Conservation (phyloP, 2,329 filamentous ascomycete genomes). For the Aspergillus calidoustus region DNA sequence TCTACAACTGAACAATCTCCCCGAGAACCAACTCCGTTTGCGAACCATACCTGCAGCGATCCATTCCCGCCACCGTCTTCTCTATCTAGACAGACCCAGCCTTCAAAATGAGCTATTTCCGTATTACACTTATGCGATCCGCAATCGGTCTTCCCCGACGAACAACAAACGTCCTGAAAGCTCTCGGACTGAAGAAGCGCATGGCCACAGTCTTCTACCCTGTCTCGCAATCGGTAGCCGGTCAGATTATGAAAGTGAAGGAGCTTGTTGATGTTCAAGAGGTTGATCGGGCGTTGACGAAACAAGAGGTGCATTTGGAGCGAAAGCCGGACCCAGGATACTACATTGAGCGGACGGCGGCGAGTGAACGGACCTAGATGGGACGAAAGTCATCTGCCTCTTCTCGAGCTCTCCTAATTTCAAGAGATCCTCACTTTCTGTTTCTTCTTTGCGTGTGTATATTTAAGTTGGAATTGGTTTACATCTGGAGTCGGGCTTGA, state of each 20-base stretch:
- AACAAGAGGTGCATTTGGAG: constrained; percentile 70
- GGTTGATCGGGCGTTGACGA: constrained; percentile 68
- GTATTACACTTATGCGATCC: constrained; percentile 86
- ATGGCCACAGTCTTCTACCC: constrained; percentile 89
- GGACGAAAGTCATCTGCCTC: constrained; percentile 12
- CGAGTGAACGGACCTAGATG: constrained; percentile 28
- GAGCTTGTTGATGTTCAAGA: constrained; percentile 84
- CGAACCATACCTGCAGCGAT: constrained; percentile 1
- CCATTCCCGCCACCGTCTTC: background rate
- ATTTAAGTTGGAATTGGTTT: constrained; percentile 3
- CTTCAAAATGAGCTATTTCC: constrained; percentile 75
- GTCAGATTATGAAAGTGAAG: constrained; percentile 93
- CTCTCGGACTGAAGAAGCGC: constrained; percentile 83
- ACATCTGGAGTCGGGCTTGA: constrained; percentile 16
- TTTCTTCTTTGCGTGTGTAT: constrained; percentile 8
- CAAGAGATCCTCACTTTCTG: background rate
- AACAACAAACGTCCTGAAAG: constrained; percentile 77
- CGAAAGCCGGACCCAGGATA: constrained; percentile 80
- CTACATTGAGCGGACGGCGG: constrained; percentile 68
- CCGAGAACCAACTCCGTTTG: background rate
- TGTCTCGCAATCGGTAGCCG: constrained; percentile 77
- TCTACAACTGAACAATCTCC: background rate
- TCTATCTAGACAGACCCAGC: background rate
- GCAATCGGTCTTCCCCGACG: constrained; percentile 85
- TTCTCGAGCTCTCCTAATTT: background rate